Evolutionary conservation across 164 flowering plant species (phyloP), one percentile per base, ranked within the genome.

Genomic region (Magnolia sinica): DNA sequence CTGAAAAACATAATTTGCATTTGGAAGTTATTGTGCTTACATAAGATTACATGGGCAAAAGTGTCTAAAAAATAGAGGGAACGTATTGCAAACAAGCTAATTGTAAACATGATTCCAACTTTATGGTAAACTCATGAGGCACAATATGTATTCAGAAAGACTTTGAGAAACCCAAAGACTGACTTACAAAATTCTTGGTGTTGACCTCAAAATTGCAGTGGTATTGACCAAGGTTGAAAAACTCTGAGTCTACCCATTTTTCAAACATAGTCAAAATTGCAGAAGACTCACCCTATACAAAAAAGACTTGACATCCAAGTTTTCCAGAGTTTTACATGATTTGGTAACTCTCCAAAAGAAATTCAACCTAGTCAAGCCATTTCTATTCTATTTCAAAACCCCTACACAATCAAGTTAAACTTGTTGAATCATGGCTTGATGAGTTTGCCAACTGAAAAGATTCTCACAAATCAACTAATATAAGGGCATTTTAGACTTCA

Each of bases 1-100:
- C 98, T 95, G 82, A 63, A 82, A 80, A 64, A 74, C 50, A 73
- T 8, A 73, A 11, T n/a, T 50, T 16, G 22, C 64, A 11, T 63
- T 7, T 61, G 11, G 19, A 64, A 37, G 23, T 37, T 8, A 73
- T 24, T 23, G 16, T 50, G 74, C 2, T 51, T 72, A 9, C 74
- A 50, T 50, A 37, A 72, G 45, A 37, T 72, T 13, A 18, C 22
- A 14, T 64, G 22, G 63, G 9, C 19, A 51, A 50, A 51, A 50
- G 45, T 37, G 45, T 7, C 45, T 4, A 37, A 37, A 37, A 5
- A 14, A 29, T 68, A 13, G 24, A 68, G 16, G 31, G 23, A 22
- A 22, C 4, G 23, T 13, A 24, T 11, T 19, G 14, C 64, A 13
- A 7, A 59, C 18, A 13, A 59, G 18, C n/a, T 59, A 59, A 59